Percentiles rank a stretch among this genome's conserved stretches.
Conservation (phyloP, 345 rosid genomes). For the Barbarea vulgaris region DNA sequence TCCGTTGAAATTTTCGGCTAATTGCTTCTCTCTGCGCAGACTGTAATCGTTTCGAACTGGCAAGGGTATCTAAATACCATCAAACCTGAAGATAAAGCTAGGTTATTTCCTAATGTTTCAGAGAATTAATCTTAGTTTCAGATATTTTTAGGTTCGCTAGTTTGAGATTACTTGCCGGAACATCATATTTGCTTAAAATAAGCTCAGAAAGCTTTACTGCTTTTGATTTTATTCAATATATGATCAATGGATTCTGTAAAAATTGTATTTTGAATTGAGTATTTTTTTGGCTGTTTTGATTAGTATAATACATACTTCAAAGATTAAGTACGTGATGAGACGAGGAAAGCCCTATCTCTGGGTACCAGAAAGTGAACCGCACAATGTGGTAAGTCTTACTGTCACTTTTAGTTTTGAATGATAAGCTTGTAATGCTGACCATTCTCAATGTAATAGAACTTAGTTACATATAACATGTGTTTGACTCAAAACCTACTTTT, state of each 20-base stretch:
- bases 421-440: background rate
- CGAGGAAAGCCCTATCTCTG: constrained; percentile 81
- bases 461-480: background rate
- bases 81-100: constrained; percentile 83
- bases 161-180: no score
- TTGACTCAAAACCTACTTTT: background rate
- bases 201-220: background rate
- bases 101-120: constrained; percentile 44
- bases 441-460: background rate
- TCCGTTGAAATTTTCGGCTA: background rate
- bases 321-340: constrained; percentile 71
- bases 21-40: constrained; percentile 48
- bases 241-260: background rate
- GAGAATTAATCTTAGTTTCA: background rate
- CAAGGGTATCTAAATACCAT: constrained; percentile 72
- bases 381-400: constrained; percentile 65
- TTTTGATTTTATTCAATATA: background rate
- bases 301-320: constrained; percentile 73
- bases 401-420: constrained; percentile 16
- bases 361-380: constrained; percentile 77
- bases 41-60: constrained; percentile 80
- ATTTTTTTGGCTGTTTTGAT: background rate
- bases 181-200: no score
- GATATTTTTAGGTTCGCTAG: background rate
- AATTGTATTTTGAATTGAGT: background rate